Conservation (phyloP, 176 grass and related monocot genomes). For the Dendrocalamus sinicus region DNA sequence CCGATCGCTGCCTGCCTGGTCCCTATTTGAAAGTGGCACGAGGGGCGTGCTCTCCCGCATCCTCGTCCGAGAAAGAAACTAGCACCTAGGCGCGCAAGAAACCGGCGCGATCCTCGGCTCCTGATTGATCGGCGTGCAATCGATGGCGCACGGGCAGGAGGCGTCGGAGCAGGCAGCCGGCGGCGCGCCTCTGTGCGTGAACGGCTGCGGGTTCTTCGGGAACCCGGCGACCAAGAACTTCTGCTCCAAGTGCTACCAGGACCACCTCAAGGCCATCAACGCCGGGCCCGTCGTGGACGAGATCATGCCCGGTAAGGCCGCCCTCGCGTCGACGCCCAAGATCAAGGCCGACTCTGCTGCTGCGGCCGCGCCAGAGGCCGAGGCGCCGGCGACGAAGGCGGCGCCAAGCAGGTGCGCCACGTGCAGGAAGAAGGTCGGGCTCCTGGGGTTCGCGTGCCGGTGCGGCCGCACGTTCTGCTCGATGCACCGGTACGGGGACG, state of each 20-base stretch:
- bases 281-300: not conserved
- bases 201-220: constrained; percentile 58
- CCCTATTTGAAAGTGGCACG: not conserved
- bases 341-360: not conserved
- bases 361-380: no score
- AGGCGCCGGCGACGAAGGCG: not conserved
- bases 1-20: no score
- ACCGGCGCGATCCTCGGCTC: not conserved
- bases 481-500: constrained; percentile 52
- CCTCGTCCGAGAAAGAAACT: not conserved
- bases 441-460: constrained; percentile 59
- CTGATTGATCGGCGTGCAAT: not conserved
- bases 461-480: constrained; percentile 62
- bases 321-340: not conserved
- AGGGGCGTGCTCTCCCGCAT: not conserved
- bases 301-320: not conserved
- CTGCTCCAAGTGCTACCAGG: constrained; percentile 59
- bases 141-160: not conserved
- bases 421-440: constrained; percentile 62
- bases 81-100: not conserved
- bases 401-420: constrained; percentile 41
- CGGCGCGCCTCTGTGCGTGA: constrained; percentile 13
- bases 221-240: constrained; percentile 37
- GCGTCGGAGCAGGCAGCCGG: not conserved
- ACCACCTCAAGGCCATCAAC: not conserved